These are phyloP conservation scores for Cystofilobasidium ferigula DNA, from an alignment of 768 basidiomycete species.

Conservation along the genomic window DNA sequence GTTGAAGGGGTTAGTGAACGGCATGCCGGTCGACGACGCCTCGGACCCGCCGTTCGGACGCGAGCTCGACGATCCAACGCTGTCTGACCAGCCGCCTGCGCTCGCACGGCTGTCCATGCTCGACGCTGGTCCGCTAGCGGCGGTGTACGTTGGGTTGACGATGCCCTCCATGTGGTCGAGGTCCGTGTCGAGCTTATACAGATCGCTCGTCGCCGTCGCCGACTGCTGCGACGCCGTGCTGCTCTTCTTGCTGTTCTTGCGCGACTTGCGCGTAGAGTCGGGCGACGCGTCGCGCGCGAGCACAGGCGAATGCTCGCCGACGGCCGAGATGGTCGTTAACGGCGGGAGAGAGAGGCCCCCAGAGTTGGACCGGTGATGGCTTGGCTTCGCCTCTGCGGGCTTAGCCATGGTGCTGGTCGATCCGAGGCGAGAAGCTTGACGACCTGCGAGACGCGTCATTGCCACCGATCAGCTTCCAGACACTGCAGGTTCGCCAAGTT, in stretches of 20 bases:
- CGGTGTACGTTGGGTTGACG: constrained; percentile 43
- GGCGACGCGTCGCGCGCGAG: neutral
- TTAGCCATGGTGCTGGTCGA: neutral
- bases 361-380: neutral
- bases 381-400: neutral
- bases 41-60: neutral
- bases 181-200: constrained; percentile 54
- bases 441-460: neutral
- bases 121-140: constrained; percentile 4
- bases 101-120: constrained; percentile 16
- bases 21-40: constrained; percentile 10
- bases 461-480: too few relatives aligned
- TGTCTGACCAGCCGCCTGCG: constrained; percentile 17
- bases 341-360: constrained; percentile 13
- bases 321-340: neutral
- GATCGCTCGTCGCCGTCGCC: neutral
- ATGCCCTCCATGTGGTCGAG: constrained; percentile 73
- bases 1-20: constrained; percentile 15
- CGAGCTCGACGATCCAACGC: neutral
- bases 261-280: neutral
- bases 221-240: neutral
- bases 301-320: neutral
- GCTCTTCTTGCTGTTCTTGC: constrained; percentile 5
- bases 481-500: neutral
- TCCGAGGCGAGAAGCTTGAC: neutral